Evolutionary conservation across 148 eudicot species (phyloP).

Genomic region (Nyssa sinensis): DNA sequence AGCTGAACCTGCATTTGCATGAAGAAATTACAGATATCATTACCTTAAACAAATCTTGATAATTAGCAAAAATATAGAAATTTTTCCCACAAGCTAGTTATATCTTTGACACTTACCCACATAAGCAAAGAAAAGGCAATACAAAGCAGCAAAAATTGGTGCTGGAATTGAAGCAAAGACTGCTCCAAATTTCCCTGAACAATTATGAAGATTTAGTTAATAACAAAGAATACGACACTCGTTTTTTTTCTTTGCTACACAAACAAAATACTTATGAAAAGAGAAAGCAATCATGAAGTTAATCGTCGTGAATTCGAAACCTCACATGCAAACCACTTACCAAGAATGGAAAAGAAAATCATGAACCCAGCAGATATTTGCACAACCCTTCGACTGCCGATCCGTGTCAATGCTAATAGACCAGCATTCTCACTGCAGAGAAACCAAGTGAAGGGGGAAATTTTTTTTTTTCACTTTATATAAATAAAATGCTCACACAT

Average conservation of each 20-base stretch:
- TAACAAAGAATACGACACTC: neutral
- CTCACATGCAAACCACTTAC: slow-evolving; percentile 30
- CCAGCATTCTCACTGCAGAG: slow-evolving; percentile 90
- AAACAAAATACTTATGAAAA: no score
- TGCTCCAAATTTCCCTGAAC: slow-evolving; percentile 86
- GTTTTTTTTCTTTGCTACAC: no score
- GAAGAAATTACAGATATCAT: neutral
- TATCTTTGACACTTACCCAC: slow-evolving; percentile 56
- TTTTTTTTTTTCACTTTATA: neutral
- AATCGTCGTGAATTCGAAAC: neutral
- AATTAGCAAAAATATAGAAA: slow-evolving; percentile 5
- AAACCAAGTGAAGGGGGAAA: slow-evolving; percentile 6
- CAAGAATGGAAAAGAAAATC: slow-evolving; percentile 90
- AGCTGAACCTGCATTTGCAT: slow-evolving; percentile 54
- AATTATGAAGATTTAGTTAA: neutral
- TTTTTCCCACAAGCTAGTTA: no score
- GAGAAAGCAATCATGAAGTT: neutral
- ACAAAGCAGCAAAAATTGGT: slow-evolving; percentile 82
- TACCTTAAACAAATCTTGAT: neutral
- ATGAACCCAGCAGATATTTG: slow-evolving; percentile 93
- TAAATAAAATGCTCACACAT: neutral
- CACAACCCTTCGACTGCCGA: slow-evolving; percentile 93
- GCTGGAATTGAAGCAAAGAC: slow-evolving; percentile 93
- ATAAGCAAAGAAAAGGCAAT: slow-evolving; percentile 92
- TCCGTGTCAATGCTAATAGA: slow-evolving; percentile 81